Percentiles rank a stretch among this genome's conserved stretches.
Conservation (phyloP, 257 asterid species). For the Avicennia marina region DNA sequence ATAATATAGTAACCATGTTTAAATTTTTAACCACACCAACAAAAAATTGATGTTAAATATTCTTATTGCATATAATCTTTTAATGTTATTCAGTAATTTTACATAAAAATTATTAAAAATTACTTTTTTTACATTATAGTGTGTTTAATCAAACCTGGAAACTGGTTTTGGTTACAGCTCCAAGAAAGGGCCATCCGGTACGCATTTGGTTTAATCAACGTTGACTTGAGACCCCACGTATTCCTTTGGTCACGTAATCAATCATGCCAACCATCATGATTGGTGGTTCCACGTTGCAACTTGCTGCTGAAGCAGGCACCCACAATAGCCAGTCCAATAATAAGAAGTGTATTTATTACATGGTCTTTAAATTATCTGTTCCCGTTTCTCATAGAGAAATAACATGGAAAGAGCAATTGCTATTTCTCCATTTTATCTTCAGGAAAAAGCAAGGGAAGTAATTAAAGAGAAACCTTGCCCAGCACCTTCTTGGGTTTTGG, state of each 20-base stretch:
- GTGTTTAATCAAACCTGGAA: background rate
- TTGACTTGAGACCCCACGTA: conserved; percentile 22
- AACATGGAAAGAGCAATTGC: background rate
- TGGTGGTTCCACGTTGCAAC: conserved; percentile 14
- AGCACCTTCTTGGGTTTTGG: background rate
- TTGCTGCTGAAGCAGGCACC: conserved; percentile 9
- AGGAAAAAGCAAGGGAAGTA: background rate
- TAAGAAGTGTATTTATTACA: background rate
- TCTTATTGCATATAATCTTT: too few relatives aligned
- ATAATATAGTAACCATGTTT: too few relatives aligned
- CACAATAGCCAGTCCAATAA: conserved; percentile 4
- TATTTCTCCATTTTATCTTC: background rate
- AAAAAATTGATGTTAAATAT: too few relatives aligned
- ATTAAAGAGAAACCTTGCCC: background rate
- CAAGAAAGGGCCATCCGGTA: conserved; percentile 32
- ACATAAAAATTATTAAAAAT: too few relatives aligned
- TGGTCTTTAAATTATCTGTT: background rate
- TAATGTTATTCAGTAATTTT: too few relatives aligned
- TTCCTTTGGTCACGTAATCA: background rate
- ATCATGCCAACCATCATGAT: conserved; percentile 6
- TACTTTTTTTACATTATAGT: too few relatives aligned
- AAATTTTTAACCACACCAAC: too few relatives aligned
- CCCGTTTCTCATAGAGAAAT: background rate
- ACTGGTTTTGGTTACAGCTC: conserved; percentile 7
- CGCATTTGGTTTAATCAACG: background rate